Evolutionary conservation across 208 protist genomes (phyloP), one percentile per base, ranked within the genome.

Genomic region (Trypanosoma scelopori): DNA sequence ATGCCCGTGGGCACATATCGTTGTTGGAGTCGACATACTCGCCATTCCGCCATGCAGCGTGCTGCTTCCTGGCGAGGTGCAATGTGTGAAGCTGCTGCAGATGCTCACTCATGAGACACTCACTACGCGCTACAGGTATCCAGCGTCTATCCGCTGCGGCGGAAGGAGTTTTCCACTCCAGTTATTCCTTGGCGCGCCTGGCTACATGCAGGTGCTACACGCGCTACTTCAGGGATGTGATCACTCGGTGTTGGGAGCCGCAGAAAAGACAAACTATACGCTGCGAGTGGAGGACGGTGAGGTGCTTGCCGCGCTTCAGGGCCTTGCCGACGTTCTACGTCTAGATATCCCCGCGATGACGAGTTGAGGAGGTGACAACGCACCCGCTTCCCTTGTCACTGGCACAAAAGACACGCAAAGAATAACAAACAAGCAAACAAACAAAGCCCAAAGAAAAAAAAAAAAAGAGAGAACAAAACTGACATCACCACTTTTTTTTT

Each of bases 141-240:
- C 85, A 71, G 0, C 52, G 58, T 42, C 9, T 25, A 63, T 89
- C 25, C 46, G 43, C n/a, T 84, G 63, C 45, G 37, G 57, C 0
- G 64, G 43, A 1, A 57, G 60, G 49, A 45, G 64, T 30, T 86
- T 84, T 65, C 42, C 75, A 5, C 5, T 85, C n/a, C 62, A 77
- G 18, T 5, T 82, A 5, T 85, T 94, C 55, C 69, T 90, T 12
- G 84, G 87, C 16, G 73, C 76, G 28, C 87, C 87, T 0, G 87
- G 87, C 5, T 94, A 89, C 52, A 46, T 94, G 27, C 58, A 75
- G 0, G 30, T 64, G 4, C 45, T 94, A 13, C 53, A 59, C n/a
- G 56, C 53, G 7, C 39, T 90, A 9, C 48, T 76, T 12, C 37
- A 50, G 3, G 65, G 71, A 27, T 69, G 68, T 20, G 53, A 58